Evolutionary conservation across 768 basidiomycete species (phyloP), one percentile per base, ranked within the genome.

Genomic region (Mycena crocata): DNA sequence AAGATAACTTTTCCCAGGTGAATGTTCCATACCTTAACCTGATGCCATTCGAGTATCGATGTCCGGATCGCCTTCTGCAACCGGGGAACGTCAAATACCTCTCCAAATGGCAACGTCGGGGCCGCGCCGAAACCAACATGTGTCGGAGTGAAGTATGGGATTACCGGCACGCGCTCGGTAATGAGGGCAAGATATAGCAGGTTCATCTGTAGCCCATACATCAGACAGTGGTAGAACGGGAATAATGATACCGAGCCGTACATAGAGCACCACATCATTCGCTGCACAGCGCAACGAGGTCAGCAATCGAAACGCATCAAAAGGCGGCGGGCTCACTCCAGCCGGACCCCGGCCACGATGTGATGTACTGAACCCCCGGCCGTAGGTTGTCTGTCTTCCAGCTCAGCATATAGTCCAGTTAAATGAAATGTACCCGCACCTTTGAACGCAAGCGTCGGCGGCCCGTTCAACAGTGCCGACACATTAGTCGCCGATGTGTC

Each of bases 241-340:
- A 39, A 48, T 2, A 44, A 39, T 1, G 10, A 15, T 14, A 42
- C 1, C 17, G 40, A 3, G 46, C 58, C 76, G 45, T 31, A 80
- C 78, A 39, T 78, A 80, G 44, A 83, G 78, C 78, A 85, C 82
- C 30, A 84, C 81, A 68, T 85, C 83, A 74, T 85, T 85, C 10
- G 84, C 83, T 84, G 69, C 42, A 62, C 5, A 34, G n/a, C n/a
- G n/a, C n/a, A 30, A n/a, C 7, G 8, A 23, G n/a, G 56, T 69
- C 51, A 70, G 66, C 32, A 32, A 35, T 19, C 34, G 21, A n/a
- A 31, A 40, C 19, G 15, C 3, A 61, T 40, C 30, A 21, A 24
- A 1, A 35, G 40, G 5, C 5, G n/a, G 28, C 0, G 15, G 21
- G 75, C 77, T 63, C 62, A 77, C 77, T 85, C 84, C 85, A 86